Evolutionary conservation across 2,329 filamentous ascomycete genomes (phyloP).

Genomic region (Aspergillus sp.): DNA sequence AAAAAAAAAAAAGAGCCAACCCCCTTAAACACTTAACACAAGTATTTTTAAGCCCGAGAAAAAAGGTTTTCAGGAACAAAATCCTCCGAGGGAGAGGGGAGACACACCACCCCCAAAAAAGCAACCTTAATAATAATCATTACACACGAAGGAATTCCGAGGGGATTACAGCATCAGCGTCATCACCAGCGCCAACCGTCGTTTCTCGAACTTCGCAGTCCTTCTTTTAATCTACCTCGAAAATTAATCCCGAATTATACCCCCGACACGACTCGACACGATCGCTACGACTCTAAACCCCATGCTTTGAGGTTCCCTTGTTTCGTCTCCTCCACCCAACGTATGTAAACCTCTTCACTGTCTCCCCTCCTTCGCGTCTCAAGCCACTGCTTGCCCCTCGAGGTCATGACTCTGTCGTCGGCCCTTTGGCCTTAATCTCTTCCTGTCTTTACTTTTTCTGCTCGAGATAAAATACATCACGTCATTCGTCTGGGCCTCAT

Average conservation of each 20-base stretch:
- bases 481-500: constrained; percentile 2
- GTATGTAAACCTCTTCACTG: constrained; percentile 17
- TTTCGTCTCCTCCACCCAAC: constrained; percentile 22
- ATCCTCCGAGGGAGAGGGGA: constrained; percentile 23
- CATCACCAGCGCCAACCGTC: constrained; percentile 13
- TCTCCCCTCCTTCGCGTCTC: neutral
- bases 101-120: constrained; percentile 3
- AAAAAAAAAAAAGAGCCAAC: constrained; percentile 7
- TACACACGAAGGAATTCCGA: constrained; percentile 11
- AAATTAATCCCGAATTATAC: constrained; percentile 9
- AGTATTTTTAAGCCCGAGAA: constrained; percentile 14
- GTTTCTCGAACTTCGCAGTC: constrained; percentile 7
- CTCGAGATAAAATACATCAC: neutral
- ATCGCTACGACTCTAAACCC: constrained; percentile 21
- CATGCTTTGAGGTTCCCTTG: constrained; percentile 24
- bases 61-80: constrained; percentile 21
- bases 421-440: neutral
- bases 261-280: constrained; percentile 14
- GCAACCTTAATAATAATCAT: constrained; percentile 15
- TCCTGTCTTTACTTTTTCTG: neutral
- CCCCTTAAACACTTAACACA: neutral
- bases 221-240: constrained; percentile 8
- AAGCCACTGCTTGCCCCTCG: neutral
- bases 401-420: neutral
- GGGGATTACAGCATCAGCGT: constrained; percentile 7